These are phyloP conservation scores for Plenodomus tracheiphilus DNA, from an alignment of 2,329 filamentous ascomycete genomes.

Conservation along the genomic window DNA sequence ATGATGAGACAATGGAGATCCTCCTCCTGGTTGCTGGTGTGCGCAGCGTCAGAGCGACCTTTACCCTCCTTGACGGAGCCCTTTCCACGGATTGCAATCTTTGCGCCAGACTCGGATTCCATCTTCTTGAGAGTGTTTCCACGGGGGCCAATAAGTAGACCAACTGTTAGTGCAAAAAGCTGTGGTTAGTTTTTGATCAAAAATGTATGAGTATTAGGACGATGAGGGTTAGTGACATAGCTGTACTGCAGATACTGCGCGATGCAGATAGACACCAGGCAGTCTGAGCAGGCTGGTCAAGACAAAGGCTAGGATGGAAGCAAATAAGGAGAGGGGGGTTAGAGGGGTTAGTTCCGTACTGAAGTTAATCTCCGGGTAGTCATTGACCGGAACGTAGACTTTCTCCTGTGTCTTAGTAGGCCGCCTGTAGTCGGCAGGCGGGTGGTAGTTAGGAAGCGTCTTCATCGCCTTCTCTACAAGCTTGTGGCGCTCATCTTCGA, in stretches of 20 bases:
- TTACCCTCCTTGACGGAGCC: constrained; percentile 99
- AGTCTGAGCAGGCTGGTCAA: constrained; percentile 50
- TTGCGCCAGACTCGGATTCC: constrained; percentile 95
- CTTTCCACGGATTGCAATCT: constrained; percentile 99
- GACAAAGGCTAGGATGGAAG: constrained; percentile 48
- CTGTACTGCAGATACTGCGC: constrained; percentile 41
- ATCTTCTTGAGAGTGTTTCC: constrained; percentile 99
- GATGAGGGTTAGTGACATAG: constrained; percentile 47
- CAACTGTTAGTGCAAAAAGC: constrained; percentile 88
- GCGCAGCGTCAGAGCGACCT: constrained; percentile 95
- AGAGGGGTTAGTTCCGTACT: constrained; percentile 99
- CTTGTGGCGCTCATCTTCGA: constrained; percentile 98
- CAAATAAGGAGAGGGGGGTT: constrained; percentile 49
- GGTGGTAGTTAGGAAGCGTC: constrained; percentile 98
- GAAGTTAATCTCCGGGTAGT: constrained; percentile 99
- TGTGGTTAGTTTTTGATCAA: constrained; percentile 80
- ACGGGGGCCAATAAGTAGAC: constrained; percentile 99
- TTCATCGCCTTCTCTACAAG: constrained; percentile 99
- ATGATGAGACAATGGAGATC: constrained; percentile 99
- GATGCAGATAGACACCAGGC: constrained; percentile 32
- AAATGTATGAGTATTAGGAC: constrained; percentile 32
- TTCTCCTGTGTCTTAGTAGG: constrained; percentile 99
- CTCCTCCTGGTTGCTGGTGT: constrained; percentile 99
- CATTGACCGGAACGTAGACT: constrained; percentile 99
- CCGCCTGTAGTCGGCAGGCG: constrained; percentile 95